Evolutionary conservation across 129 eudicot genomes (phyloP), one percentile per base, ranked within the genome.

Genomic region (Logfia minima): DNA sequence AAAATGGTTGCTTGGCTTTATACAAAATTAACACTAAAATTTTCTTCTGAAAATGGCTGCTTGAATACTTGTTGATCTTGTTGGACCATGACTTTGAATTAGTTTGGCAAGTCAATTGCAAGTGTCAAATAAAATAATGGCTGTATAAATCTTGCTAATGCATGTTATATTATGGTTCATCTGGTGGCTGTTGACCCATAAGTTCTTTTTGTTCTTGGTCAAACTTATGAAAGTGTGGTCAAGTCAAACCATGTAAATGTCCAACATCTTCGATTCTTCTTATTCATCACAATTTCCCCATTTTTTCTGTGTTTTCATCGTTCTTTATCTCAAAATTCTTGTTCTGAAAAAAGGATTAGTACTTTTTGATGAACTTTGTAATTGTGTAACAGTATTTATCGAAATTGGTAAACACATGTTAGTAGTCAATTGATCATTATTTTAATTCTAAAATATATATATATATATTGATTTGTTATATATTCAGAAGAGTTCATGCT

Each of bases 81-180:
- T 60, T 78, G 53, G 72, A 62, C 59, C 67, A 21, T 80, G 64
- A 80, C 68, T n/a, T 74, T 74, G 80, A 67, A 74, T 68, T 80
- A 80, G 22, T 80, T 80, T 66, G 69, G 69, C 5, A 80, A 41
- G 80, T 80, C 75, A 80, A 43, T n/a, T 53, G 52, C 75, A 43
- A 22, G 77, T 32, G 53, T 63, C n/a, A 79, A 72, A 22, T 18
- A 23, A 48, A 62, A 16, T 48, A 26, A 19, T 71, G 37, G 66
- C 23, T 45, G 17, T 37, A 35, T 55, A 39, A 23, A 68, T 77
- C 28, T 56, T 77, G 75, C 62, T 70, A 68, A 68, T 56, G 37
- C 75, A 68, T 77, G 75, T 77, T 69, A 24, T 39, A 34, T 56
- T 77, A 48, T 39, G 60, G 60, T 56, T 66, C 16, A 35, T 74